A percentile compares a stretch with the other conserved stretches of the same genome.
phyloP scores from a whole-genome alignment of 495 filamentous ascomycete species.

The Entonaema liquescens region DNA sequence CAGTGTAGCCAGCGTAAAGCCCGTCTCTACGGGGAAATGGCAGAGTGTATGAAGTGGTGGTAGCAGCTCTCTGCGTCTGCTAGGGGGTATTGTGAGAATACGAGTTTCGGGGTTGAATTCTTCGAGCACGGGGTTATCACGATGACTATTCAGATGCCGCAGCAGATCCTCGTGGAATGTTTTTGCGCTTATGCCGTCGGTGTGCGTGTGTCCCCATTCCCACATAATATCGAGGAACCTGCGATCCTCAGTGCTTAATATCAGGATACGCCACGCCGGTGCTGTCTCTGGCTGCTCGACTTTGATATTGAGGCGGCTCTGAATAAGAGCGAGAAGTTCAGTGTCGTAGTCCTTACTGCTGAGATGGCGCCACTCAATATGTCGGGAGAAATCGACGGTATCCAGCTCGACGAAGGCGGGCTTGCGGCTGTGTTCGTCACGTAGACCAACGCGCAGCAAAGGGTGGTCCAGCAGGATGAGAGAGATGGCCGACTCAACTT shows the following conservation, averaged over 20 bases:
- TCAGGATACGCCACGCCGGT: conserved; percentile 47
- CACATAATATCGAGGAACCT: conserved; percentile 43
- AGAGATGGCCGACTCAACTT: conserved; percentile 44
- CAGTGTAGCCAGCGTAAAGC: conserved; percentile 21
- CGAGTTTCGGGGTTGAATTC: conserved; percentile 22
- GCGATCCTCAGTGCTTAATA: conserved; percentile 20
- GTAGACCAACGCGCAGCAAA: conserved; percentile 45
- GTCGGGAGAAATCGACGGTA: conserved; percentile 41
- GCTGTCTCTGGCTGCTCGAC: conserved; percentile 33
- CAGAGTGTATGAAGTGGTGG: conserved; percentile 25
- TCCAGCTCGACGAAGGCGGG: conserved; percentile 44
- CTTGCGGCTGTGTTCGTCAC: conserved; percentile 39
- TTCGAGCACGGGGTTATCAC: neutral
- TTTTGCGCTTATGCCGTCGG: conserved; percentile 48
- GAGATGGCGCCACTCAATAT: conserved; percentile 39
- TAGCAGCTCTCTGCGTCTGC: conserved; percentile 12
- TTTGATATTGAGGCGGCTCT: conserved; percentile 39
- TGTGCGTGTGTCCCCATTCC: conserved; percentile 47
- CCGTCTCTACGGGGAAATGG: conserved; percentile 27
- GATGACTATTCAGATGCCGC: conserved; percentile 29
- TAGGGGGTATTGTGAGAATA: conserved; percentile 26
- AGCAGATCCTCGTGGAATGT: conserved; percentile 48
- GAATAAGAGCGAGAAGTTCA: conserved; percentile 27
- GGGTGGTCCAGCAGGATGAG: conserved; percentile 44
- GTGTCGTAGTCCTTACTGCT: conserved; percentile 16